Evolutionary conservation across 2,329 filamentous ascomycete species (phyloP), one percentile per base, ranked within the genome.

Genomic region (Cercospora beticola): DNA sequence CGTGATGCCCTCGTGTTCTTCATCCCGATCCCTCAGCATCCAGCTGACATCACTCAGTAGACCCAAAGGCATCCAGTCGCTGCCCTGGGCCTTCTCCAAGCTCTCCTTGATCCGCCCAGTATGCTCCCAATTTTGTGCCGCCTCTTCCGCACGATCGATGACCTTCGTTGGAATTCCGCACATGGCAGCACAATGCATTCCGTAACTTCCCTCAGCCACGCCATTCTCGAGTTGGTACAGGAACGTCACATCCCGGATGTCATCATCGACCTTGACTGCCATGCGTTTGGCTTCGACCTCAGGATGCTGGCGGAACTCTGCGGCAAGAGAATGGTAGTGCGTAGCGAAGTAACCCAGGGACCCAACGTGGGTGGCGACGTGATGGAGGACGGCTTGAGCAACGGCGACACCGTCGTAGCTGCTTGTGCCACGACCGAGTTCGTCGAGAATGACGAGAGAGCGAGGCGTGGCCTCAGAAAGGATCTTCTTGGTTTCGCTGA

Each of bases 141-240:
- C 95, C 23, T 90, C 87, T 80, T 99, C 95, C 0, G 95, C 95
- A 23, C 91, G 84, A 77, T 94, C 89, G 70, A 99, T 93, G 16
- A 99, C 89, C 65, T 89, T 89, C 56, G 84, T 84, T 0, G 93
- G 88, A 71, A 99, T 98, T 0, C 95, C 95, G 75, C 95, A 99
- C 95, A 99, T 99, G 69, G 93, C 90, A 0, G 95, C 95, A 78
- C 95, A 99, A 80, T 99, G 95, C 95, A 99, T 99, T 75, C 95
- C 95, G 77, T 98, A 99, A 76, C 92, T 97, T 16, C 95, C 95
- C 80, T 98, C 94, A 0, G 95, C 95, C 9, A 98, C 93, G 1
- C 95, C 95, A 14, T 92, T 88, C 80, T 98, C 95, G 0, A 99
- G 87, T 76, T 92, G 94, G 83, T 99, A 99, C 65, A 99, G 79